phyloP scores from a whole-genome alignment of 805 yeast genomes.

The Pichia phayaonensis region DNA sequence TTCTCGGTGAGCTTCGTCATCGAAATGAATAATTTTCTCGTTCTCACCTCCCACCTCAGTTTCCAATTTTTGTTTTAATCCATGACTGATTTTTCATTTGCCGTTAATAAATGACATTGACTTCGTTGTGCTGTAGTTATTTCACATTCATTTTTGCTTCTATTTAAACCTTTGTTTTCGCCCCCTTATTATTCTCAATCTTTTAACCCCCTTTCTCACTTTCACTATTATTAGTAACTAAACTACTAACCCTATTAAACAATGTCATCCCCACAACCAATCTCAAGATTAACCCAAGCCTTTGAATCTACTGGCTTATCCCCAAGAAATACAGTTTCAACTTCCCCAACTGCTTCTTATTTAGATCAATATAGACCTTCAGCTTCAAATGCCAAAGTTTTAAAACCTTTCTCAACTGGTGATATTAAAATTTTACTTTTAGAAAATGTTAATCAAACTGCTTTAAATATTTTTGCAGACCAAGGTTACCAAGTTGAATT shows the following conservation, averaged over 20 bases:
- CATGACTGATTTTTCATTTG: background rate
- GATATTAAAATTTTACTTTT: constrained; percentile 86
- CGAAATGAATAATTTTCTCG: too few species aligned
- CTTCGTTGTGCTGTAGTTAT: background rate
- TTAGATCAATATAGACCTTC: constrained; percentile 44
- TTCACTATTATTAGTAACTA: background rate
- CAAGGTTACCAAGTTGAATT: constrained; percentile 98
- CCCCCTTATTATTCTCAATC: background rate
- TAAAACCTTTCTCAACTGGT: constrained; percentile 93
- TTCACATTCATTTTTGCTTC: background rate
- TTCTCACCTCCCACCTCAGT: background rate
- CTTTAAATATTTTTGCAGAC: constrained; percentile 70
- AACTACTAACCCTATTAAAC: background rate
- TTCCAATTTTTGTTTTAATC: too few species aligned
- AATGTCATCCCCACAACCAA: constrained; percentile 68
- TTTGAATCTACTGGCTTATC: constrained; percentile 42
- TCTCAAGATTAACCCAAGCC: constrained; percentile 42
- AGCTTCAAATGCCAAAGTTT: constrained; percentile 51
- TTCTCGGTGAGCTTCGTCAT: too few species aligned
- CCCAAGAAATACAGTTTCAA: constrained; percentile 67
- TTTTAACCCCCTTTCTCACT: background rate
- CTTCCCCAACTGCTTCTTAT: constrained; percentile 70
- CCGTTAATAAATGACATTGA: background rate
- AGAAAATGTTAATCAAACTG: constrained; percentile 92
- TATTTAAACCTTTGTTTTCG: background rate